These are phyloP conservation scores for Umbellularia californica DNA, from an alignment of 164 flowering plant genomes.

Conservation along the genomic window DNA sequence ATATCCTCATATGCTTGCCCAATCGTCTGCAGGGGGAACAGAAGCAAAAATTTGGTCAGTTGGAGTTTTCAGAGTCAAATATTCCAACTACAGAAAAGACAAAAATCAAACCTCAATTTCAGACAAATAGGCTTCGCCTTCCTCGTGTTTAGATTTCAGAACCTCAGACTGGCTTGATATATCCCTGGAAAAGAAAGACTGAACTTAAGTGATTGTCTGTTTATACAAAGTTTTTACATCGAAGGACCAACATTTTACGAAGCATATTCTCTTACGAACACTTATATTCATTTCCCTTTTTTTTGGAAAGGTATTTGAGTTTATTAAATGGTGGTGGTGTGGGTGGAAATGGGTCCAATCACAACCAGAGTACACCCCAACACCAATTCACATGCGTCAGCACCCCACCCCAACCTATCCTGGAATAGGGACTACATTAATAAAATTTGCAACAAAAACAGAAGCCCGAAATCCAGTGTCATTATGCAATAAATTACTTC, in stretches of 20 bases:
- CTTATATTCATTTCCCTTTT: too few species aligned
- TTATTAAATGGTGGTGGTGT: too few species aligned
- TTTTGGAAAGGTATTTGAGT: background rate
- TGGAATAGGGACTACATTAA: too few species aligned
- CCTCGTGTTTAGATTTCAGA: conserved; percentile 84
- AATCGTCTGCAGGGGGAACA: conserved; percentile 57
- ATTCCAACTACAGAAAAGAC: conserved; percentile 2
- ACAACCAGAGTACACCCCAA: too few species aligned
- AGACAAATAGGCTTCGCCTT: conserved; percentile 77
- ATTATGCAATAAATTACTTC: too few species aligned
- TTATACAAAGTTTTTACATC: background rate
- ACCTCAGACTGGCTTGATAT: conserved; percentile 45
- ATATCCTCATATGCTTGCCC: conserved; percentile 97
- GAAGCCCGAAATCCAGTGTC: too few species aligned
- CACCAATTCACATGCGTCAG: too few species aligned
- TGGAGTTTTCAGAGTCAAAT: background rate
- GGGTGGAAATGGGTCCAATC: too few species aligned
- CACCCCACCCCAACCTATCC: too few species aligned
- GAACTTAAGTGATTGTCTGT: background rate
- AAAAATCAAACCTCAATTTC: conserved; percentile 81
- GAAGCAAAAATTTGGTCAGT: conserved; percentile 10
- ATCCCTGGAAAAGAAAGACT: conserved; percentile 47
- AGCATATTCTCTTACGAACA: background rate
- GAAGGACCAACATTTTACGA: background rate
- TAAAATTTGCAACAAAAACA: too few species aligned